Conservation (phyloP, 768 basidiomycete genomes). For the Candolleomyces efflorescens region DNA sequence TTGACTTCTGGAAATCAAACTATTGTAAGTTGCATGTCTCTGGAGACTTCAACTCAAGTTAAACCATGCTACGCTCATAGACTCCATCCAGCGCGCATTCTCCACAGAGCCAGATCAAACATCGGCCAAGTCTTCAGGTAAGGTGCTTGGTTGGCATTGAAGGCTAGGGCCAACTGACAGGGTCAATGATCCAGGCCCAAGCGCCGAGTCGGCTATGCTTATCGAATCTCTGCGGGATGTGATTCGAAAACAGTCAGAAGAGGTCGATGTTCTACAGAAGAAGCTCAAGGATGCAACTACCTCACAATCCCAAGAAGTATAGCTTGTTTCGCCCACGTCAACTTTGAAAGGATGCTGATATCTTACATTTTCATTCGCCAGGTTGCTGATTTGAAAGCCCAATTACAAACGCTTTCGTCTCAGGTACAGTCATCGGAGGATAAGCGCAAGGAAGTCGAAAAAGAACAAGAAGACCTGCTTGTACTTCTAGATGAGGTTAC, state of each 20-base stretch:
- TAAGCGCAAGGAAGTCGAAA: conserved; percentile 80
- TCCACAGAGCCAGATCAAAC: conserved; percentile 64
- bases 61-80: conserved; percentile 28
- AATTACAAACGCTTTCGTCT: conserved; percentile 41
- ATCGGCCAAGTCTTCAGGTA: conserved; percentile 53
- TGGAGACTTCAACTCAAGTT: not conserved
- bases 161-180: not conserved
- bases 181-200: conserved; percentile 43
- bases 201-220: conserved; percentile 74
- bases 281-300: conserved; percentile 8
- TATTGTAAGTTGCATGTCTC: conserved; percentile 59
- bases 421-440: conserved; percentile 51
- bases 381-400: conserved; percentile 42
- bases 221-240: conserved; percentile 82
- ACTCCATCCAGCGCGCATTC: conserved; percentile 73
- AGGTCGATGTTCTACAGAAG: conserved; percentile 49
- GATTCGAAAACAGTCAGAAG: conserved; percentile 75
- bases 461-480: conserved; percentile 94
- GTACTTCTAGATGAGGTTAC: conserved; percentile 92
- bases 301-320: conserved; percentile 16
- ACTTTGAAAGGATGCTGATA: not conserved
- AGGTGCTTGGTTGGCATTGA: conserved; percentile 16
- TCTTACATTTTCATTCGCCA: conserved; percentile 16
- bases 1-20: conserved; percentile 98
- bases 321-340: not conserved